phyloP scores from a whole-genome alignment of 345 rosid genomes.

The Reutealis trisperma region DNA sequence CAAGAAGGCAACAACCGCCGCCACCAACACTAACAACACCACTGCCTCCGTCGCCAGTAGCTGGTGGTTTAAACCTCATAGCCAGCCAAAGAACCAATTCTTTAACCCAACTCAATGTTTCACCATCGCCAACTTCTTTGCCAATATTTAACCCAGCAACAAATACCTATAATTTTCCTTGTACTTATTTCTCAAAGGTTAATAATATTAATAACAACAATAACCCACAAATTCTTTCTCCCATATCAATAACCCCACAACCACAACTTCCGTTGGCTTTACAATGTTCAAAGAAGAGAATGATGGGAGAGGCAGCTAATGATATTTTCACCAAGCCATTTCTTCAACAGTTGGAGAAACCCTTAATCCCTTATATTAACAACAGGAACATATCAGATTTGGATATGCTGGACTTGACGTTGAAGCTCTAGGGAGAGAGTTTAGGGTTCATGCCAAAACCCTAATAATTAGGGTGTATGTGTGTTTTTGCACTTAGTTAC shows the following conservation, averaged over 20 bases:
- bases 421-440: constrained; percentile 23
- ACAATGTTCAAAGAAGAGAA: too few species aligned
- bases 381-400: not conserved
- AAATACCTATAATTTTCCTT: not conserved
- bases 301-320: not conserved
- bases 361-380: not conserved
- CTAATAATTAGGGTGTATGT: not conserved
- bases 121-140: not conserved
- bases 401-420: constrained; percentile 29
- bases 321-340: constrained; percentile 28
- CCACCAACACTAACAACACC: too few species aligned
- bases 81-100: not conserved
- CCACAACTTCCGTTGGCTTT: not conserved
- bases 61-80: not conserved
- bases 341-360: constrained; percentile 23
- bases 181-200: not conserved
- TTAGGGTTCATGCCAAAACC: constrained; percentile 3
- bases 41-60: not conserved
- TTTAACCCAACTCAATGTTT: not conserved
- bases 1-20: not conserved
- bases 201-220: not conserved
- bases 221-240: not conserved
- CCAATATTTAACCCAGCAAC: not conserved
- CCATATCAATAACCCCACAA: not conserved
- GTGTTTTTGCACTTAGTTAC: not conserved